Conservation (phyloP, 257 asterid species). For the Fraxinus quadrangulata region DNA sequence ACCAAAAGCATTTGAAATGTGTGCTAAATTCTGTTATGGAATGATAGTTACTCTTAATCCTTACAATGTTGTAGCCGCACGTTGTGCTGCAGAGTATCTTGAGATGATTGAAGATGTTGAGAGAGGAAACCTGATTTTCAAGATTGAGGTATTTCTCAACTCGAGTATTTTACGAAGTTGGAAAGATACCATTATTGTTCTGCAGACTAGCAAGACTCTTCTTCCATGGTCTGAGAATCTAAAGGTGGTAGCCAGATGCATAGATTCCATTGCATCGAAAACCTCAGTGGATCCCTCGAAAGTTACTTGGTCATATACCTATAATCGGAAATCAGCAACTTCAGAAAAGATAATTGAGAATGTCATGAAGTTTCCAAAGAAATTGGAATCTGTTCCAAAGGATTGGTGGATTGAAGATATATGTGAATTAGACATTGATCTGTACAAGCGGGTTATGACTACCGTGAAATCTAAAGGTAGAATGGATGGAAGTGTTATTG, state of each 20-base stretch:
- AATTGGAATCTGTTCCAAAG: conserved; percentile 55
- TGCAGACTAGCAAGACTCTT: conserved; percentile 75
- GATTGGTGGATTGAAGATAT: conserved; percentile 99
- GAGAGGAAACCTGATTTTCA: conserved; percentile 71
- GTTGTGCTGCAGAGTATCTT: conserved; percentile 90
- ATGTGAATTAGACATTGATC: conserved; percentile 78
- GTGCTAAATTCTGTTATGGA: conserved; percentile 94
- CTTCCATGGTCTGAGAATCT: conserved; percentile 78
- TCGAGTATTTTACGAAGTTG: conserved; percentile 78
- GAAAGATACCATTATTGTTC: conserved; percentile 90
- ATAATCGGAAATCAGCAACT: conserved; percentile 54
- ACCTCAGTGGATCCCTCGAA: conserved; percentile 78
- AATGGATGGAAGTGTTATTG: conserved; percentile 67
- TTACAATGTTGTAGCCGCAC: conserved; percentile 79
- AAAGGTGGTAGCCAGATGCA: conserved; percentile 72
- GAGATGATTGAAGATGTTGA: conserved; percentile 87
- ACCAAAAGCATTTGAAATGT: conserved; percentile 81
- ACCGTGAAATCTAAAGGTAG: conserved; percentile 77
- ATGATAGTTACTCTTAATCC: conserved; percentile 81
- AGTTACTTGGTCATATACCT: conserved; percentile 86
- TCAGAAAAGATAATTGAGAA: conserved; percentile 47
- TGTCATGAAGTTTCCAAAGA: conserved; percentile 42
- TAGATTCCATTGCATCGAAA: conserved; percentile 84
- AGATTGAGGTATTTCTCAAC: conserved; percentile 83
- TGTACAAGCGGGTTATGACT: conserved; percentile 74